Evolutionary conservation across 257 asterid species (phyloP), one percentile per base, ranked within the genome.

Genomic region (Solanum bulbocastanum): DNA sequence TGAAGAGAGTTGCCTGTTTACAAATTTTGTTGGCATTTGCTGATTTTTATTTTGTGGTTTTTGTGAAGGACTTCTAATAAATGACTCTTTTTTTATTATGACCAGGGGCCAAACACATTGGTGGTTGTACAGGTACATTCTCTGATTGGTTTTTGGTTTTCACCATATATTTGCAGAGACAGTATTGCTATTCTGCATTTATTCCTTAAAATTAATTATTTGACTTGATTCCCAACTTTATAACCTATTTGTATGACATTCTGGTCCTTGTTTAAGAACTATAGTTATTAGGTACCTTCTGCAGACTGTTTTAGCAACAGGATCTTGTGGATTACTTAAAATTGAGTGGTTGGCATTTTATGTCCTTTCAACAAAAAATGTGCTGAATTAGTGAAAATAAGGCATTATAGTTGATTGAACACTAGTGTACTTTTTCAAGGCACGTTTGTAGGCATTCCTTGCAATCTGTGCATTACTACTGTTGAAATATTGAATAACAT

Each of bases 71-170:
- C 84, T 33, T 79, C 87, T 72, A 65, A 52, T 71, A 83, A 85
- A 32, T 86, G 86, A 35, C 65, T 85, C 82, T 62, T 68, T 85
- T 86, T 88, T 56, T 78, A 58, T 58, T 10, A 44, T 88, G 85
- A 87, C 32, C 95, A 95, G 99, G 98, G 76, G 95, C 96, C 25
- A 91, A 94, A 91, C 99, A 96, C 88, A 92, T 96, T 66, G 99
- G 99, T 71, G 99, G 99, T 42, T 96, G 98, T 92, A 88, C 98
- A 94, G 98, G 99, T 95, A 92, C 86, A 3, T 56, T 60, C 25
- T 58, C 87, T 83, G 44, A 33, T 39, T 72, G 66, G 66, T 79
- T 56, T 87, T 30, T 12, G 27, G 52, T 39, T 79, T 32, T 46
- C 30, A 88, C 81, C 18, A 74, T 42, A 20, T 4, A 52, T 42